These are phyloP conservation scores for Eucalyptus pumila DNA, from an alignment of 345 rosid genomes.

Conservation along the genomic window DNA sequence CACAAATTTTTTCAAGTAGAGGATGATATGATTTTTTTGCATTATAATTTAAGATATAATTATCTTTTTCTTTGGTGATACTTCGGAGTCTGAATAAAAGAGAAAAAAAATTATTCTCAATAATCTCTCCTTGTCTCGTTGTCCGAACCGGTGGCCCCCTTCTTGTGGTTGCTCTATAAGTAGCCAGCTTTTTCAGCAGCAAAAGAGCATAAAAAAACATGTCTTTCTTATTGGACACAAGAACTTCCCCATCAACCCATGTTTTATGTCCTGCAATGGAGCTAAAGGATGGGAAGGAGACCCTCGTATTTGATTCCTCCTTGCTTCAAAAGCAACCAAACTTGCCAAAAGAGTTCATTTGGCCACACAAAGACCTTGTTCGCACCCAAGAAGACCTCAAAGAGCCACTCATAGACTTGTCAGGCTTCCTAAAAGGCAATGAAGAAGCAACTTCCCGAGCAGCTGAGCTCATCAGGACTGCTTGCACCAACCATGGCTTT, in stretches of 20 bases:
- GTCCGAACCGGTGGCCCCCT: neutral
- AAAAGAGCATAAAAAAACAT: neutral
- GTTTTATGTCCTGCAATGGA: neutral
- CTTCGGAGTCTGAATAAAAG: neutral
- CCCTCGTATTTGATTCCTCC: slow-evolving; percentile 9
- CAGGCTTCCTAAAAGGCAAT: slow-evolving; percentile 27
- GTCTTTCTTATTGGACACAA: slow-evolving; percentile 10
- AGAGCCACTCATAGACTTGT: slow-evolving; percentile 40
- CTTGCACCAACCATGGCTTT: slow-evolving; percentile 48
- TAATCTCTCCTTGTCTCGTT: neutral
- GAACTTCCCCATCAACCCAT: neutral
- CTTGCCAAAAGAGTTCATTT: slow-evolving; percentile 31
- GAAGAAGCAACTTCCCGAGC: slow-evolving; percentile 13
- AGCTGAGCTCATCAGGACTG: slow-evolving; percentile 16
- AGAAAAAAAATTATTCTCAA: neutral
- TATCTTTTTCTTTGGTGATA: neutral
- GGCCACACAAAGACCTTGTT: slow-evolving; percentile 29
- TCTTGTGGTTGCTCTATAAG: neutral
- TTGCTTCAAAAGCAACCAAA: slow-evolving; percentile 8
- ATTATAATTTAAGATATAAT: neutral
- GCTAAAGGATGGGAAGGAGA: neutral
- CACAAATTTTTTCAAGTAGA: neutral
- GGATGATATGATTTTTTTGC: neutral
- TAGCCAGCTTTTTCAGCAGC: neutral
- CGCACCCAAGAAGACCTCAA: slow-evolving; percentile 13